A percentile compares a stretch with the other conserved stretches of the same genome.
These are phyloP conservation scores for Paecilomyces sp. DNA, from an alignment of 2,329 filamentous ascomycete species.

Conservation along the genomic window DNA sequence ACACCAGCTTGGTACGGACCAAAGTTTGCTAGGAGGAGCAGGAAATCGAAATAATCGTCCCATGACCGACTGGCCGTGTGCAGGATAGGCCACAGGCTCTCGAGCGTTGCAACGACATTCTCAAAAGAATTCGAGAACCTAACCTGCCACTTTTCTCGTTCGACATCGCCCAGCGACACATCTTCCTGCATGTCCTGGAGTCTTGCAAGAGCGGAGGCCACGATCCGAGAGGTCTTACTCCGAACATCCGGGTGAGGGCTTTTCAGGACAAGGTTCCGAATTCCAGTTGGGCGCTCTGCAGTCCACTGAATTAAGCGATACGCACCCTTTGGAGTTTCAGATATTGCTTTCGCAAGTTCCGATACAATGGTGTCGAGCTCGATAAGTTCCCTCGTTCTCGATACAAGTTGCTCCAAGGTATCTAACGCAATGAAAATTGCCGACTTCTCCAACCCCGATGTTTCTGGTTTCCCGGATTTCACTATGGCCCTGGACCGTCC, in stretches of 20 bases:
- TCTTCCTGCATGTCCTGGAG: conserved; percentile 40
- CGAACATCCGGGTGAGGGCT: conserved; percentile 54
- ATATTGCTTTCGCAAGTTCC: conserved; percentile 46
- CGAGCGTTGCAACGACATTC: conserved; percentile 42
- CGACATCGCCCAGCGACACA: conserved; percentile 15
- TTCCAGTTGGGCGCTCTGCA: conserved; percentile 44
- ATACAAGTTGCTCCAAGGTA: conserved; percentile 69
- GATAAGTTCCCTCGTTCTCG: conserved; percentile 61
- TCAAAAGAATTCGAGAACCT: conserved; percentile 23
- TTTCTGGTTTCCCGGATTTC: conserved; percentile 42
- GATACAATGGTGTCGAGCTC: conserved; percentile 53
- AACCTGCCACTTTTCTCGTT: conserved; percentile 16
- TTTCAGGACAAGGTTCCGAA: conserved; percentile 60
- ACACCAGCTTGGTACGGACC: conserved; percentile 52
- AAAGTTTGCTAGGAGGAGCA: conserved; percentile 58
- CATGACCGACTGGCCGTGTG: conserved; percentile 59
- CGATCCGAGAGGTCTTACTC: conserved; percentile 42
- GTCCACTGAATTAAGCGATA: conserved; percentile 58
- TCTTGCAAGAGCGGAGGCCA: conserved; percentile 47
- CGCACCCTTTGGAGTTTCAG: conserved; percentile 49
- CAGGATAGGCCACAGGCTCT: conserved; percentile 55
- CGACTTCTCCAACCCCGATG: conserved; percentile 39
- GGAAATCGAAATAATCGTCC: conserved; percentile 69
- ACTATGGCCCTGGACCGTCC: conserved; percentile 47
- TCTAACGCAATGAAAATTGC: conserved; percentile 39